These are phyloP conservation scores for Boletus sp. DNA, from an alignment of 768 basidiomycete genomes.

Conservation along the genomic window DNA sequence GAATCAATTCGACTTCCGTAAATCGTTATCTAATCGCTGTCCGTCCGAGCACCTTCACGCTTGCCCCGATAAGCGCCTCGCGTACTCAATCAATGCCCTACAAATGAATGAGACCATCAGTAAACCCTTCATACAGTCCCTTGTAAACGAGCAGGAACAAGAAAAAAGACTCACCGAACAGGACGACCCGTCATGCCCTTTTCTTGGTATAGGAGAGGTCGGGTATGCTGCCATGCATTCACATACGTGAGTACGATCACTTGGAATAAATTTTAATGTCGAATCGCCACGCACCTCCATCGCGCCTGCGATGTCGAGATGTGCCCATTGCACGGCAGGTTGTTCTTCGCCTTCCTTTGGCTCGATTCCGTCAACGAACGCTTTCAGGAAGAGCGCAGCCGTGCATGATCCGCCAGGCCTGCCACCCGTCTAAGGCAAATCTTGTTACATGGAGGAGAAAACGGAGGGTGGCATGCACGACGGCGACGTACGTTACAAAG, in stretches of 20 bases:
- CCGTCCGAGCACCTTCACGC: slow-evolving; percentile 6
- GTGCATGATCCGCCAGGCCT: slow-evolving; percentile 69
- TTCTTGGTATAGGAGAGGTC: slow-evolving; percentile 60
- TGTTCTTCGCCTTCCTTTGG: slow-evolving; percentile 52
- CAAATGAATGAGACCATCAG: neutral
- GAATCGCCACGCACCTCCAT: slow-evolving; percentile 57
- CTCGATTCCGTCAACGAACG: slow-evolving; percentile 76
- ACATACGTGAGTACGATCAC: neutral
- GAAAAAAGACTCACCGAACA: slow-evolving; percentile 54
- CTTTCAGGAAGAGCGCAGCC: slow-evolving; percentile 84
- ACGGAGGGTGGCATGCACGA: neutral
- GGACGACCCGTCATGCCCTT: slow-evolving; percentile 81
- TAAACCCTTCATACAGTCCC: too few species aligned
- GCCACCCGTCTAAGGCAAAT: slow-evolving; percentile 61
- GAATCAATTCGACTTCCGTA: too few species aligned
- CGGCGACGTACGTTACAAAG: slow-evolving; percentile 54
- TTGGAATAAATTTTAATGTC: neutral
- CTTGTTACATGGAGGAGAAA: slow-evolving; percentile 1
- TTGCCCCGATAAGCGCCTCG: slow-evolving; percentile 24
- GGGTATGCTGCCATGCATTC: slow-evolving; percentile 39
- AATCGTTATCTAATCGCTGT: too few species aligned
- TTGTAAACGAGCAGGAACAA: neutral
- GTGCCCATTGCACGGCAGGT: slow-evolving; percentile 74
- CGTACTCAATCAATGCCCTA: slow-evolving; percentile 36
- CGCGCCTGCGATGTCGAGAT: slow-evolving; percentile 78